Percentiles rank a stretch among this genome's conserved stretches.
phyloP scores from a whole-genome alignment of 2,329 filamentous ascomycete genomes.

The Sporothrix curviconia region DNA sequence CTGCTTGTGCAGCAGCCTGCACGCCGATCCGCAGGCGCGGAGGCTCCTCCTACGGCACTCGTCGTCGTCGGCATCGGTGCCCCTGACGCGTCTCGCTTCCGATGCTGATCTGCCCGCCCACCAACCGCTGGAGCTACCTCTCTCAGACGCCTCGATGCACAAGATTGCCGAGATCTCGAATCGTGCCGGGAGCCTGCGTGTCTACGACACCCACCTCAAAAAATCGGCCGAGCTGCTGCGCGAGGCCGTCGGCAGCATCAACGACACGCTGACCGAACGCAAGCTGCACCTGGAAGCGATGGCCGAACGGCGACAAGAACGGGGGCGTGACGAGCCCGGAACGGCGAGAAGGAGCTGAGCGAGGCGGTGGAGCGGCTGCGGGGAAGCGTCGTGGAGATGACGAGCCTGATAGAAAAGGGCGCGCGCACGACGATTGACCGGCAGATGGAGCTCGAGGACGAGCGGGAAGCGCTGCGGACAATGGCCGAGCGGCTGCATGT shows the following conservation, averaged over 20 bases:
- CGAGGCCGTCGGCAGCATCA: constrained; percentile 38
- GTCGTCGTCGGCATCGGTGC: neutral
- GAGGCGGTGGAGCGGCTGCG: constrained; percentile 32
- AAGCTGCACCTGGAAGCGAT: constrained; percentile 28
- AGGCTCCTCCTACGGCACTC: neutral
- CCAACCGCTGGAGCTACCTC: constrained; percentile 41
- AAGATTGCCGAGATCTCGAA: constrained; percentile 38
- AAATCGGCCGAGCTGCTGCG: constrained; percentile 39
- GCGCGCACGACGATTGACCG: constrained; percentile 45
- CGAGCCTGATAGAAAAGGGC: constrained; percentile 39
- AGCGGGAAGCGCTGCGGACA: constrained; percentile 33
- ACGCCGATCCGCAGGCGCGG: neutral
- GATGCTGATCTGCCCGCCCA: constrained; percentile 41
- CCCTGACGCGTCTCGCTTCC: constrained; percentile 17
- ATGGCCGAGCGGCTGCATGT: constrained; percentile 26
- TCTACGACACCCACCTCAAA: constrained; percentile 42
- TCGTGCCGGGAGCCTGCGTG: constrained; percentile 33
- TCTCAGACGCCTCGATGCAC: constrained; percentile 34
- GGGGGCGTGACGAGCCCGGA: constrained; percentile 19
- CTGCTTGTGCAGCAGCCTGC: constrained; percentile 16
- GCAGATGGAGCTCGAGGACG: constrained; percentile 44
- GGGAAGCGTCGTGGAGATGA: constrained; percentile 35
- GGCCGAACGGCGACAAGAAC: constrained; percentile 31
- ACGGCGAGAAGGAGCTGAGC: constrained; percentile 27
- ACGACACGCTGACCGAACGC: constrained; percentile 38